Conservation (phyloP, 208 protist genomes). For the Leptomonas pyrrhocoris region DNA sequence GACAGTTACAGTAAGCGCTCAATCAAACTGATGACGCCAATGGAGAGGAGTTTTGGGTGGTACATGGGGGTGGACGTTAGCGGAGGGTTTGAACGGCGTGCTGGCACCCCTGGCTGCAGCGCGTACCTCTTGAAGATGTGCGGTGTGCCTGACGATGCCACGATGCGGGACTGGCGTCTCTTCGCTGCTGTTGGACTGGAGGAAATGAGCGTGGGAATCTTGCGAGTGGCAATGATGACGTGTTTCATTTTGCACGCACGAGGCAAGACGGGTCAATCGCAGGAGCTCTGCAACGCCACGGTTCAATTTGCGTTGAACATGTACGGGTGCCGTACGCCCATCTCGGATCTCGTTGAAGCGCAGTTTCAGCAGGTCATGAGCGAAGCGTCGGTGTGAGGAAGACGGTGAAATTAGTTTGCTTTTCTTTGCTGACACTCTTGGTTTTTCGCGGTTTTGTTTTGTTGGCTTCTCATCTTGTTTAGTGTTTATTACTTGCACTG, state of each 20-base stretch:
- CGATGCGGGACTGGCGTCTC: neutral
- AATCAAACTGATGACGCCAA: neutral
- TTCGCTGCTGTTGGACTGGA: neutral
- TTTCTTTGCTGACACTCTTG: too few relatives aligned
- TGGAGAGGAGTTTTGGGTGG: neutral
- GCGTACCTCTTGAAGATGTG: neutral
- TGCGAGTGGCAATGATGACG: neutral
- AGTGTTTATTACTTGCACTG: too few relatives aligned
- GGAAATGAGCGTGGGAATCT: neutral
- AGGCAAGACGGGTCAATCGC: neutral
- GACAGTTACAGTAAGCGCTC: neutral
- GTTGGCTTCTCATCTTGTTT: too few relatives aligned
- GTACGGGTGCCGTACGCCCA: too few relatives aligned
- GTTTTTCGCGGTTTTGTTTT: too few relatives aligned
- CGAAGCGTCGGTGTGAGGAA: too few relatives aligned
- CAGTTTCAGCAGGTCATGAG: too few relatives aligned
- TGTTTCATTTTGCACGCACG: neutral
- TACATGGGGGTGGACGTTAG: too few relatives aligned
- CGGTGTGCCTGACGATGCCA: neutral
- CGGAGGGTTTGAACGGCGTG: neutral
- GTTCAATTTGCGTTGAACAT: neutral
- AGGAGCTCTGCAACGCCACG: constrained; percentile 1
- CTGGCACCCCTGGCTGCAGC: neutral
- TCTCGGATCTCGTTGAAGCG: too few relatives aligned
- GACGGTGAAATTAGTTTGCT: too few relatives aligned